A percentile compares a stretch with the other conserved stretches of the same genome.
Evolutionary conservation across 1,284 basidiomycete species (phyloP).

Genomic region (Pascua guehoae): DNA sequence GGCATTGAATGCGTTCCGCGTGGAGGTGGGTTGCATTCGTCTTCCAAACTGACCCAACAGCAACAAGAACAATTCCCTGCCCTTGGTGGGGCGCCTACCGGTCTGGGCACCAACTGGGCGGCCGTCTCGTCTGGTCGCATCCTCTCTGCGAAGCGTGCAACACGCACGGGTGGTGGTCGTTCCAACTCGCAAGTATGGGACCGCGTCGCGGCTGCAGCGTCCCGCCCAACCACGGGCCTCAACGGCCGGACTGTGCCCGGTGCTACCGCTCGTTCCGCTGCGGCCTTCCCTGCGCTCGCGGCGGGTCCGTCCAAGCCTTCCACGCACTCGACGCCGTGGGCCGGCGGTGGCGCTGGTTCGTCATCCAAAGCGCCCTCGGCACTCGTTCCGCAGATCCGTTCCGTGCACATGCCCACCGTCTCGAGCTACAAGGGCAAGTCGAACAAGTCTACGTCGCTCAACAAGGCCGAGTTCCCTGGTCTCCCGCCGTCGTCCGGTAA

Average conservation of each 20-base stretch:
- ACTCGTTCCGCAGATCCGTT: conserved; percentile 35
- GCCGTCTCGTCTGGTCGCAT: conserved; percentile 75
- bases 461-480: conserved; percentile 64
- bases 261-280: conserved; percentile 1
- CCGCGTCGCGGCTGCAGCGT: conserved; percentile 79
- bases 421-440: conserved; percentile 15
- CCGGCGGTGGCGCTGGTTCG: conserved; percentile 40
- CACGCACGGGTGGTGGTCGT: conserved; percentile 55
- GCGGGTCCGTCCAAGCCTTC: conserved; percentile 12
- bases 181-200: conserved; percentile 72
- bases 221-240: conserved; percentile 51
- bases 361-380: conserved; percentile 29
- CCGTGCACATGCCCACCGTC: conserved; percentile 35
- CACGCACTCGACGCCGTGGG: conserved; percentile 42
- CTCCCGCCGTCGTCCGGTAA: conserved; percentile 53
- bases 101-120: conserved; percentile 62
- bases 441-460: conserved; percentile 21
- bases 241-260: conserved; percentile 42
- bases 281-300: conserved; percentile 38
- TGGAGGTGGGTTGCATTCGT: conserved; percentile 58
- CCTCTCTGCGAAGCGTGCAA: conserved; percentile 74
- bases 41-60: conserved; percentile 46
- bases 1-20: conserved; percentile 78
- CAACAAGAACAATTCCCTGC: conserved; percentile 81
- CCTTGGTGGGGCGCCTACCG: conserved; percentile 55